Percentiles rank a stretch among this genome's conserved stretches.
Evolutionary conservation across 352 stramenopile species (phyloP).

Genomic region (Phytophthora foliorum): DNA sequence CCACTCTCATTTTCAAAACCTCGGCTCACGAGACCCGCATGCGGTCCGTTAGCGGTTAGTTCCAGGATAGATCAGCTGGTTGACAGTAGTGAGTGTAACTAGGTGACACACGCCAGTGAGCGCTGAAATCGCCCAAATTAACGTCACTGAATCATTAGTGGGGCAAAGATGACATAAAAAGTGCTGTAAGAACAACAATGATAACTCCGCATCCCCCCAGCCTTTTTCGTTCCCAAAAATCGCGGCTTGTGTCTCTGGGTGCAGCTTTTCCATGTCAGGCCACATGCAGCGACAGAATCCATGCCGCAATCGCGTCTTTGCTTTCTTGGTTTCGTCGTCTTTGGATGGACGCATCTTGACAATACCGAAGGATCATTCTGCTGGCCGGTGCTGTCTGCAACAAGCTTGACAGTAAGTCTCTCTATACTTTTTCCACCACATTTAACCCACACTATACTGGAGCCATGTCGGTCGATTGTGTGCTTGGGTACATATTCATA

Average conservation of each 20-base stretch:
- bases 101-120: conserved; percentile 24
- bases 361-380: conserved; percentile 31
- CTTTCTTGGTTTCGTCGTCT: conserved; percentile 4
- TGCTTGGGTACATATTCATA: conserved; percentile 38
- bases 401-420: conserved; percentile 24
- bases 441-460: conserved; percentile 30
- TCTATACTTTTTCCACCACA: conserved; percentile 32
- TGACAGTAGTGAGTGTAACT: conserved; percentile 27
- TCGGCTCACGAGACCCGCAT: background rate
- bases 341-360: conserved; percentile 26
- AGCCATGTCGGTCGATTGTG: conserved; percentile 18
- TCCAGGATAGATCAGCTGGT: conserved; percentile 31
- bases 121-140: conserved; percentile 37
- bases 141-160: conserved; percentile 16
- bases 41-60: conserved; percentile 28
- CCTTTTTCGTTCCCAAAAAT: conserved; percentile 39
- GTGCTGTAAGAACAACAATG: conserved; percentile 22
- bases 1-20: too few relatives aligned
- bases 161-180: conserved; percentile 13
- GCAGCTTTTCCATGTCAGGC: conserved; percentile 21
- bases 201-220: conserved; percentile 27
- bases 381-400: conserved; percentile 12
- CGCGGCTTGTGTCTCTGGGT: background rate
- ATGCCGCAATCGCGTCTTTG: conserved; percentile 24
- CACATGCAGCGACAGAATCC: conserved; percentile 41